phyloP scores from a whole-genome alignment of 768 basidiomycete species.

The Mycena indigotica region DNA sequence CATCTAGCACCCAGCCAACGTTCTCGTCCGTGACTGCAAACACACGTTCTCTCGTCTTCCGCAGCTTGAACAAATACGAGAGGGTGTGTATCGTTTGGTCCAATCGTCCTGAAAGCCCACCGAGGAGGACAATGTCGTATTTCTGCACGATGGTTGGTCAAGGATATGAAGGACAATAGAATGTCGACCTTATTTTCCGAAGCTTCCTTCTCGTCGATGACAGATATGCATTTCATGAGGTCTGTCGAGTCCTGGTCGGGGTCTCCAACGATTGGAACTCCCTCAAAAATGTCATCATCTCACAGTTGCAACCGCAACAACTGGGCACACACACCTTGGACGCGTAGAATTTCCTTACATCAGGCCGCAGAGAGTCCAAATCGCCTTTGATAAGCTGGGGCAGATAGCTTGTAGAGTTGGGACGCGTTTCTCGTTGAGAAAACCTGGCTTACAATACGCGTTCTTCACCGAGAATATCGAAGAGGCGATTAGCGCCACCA shows the following conservation, averaged over 20 bases:
- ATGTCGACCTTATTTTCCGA: constrained; percentile 43
- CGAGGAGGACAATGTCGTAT: constrained; percentile 77
- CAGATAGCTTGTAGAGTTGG: constrained; percentile 39
- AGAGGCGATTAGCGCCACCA: constrained; percentile 84
- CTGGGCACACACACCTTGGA: constrained; percentile 46
- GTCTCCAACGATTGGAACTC: constrained; percentile 69
- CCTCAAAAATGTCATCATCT: constrained; percentile 42
- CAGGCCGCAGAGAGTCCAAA: constrained; percentile 80
- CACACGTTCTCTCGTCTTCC: constrained; percentile 55
- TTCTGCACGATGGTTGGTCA: constrained; percentile 28
- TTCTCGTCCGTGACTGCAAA: constrained; percentile 90
- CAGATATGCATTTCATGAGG: constrained; percentile 86
- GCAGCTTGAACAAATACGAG: constrained; percentile 80
- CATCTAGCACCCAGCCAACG: constrained; percentile 85
- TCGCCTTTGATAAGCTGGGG: constrained; percentile 94
- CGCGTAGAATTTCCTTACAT: constrained; percentile 72
- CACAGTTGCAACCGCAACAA: background rate
- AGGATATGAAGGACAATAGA: background rate
- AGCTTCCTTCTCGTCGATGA: constrained; percentile 61
- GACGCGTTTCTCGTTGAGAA: constrained; percentile 12
- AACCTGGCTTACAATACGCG: constrained; percentile 17
- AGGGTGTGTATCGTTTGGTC: constrained; percentile 95
- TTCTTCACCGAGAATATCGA: constrained; percentile 49
- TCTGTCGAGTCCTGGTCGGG: constrained; percentile 85
- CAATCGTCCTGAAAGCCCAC: constrained; percentile 87